Base-by-base conservation (phyloP, 1,139 yeast species). In the Candida pseudoviswanathii region DNA sequence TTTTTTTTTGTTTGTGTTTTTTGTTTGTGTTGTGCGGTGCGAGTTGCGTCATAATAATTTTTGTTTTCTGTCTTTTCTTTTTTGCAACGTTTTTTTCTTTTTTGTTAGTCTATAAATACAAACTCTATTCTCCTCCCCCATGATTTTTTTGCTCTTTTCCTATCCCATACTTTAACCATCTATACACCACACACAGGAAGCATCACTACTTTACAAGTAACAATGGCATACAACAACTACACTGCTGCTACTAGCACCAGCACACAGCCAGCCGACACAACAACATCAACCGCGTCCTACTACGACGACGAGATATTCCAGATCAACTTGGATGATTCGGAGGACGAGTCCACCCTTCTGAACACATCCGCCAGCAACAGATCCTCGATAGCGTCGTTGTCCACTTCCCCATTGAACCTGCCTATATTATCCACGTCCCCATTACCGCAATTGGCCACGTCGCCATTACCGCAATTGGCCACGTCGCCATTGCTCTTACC, bases 51-150 rank as follows among this genome's bases (percentile, higher is more conserved):
- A 22, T 21, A 36, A 22, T 36, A 34, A 34, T 34, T 11, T 34
- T 34, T 36, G 25, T 36, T 21, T 36, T 34, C 21, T 34, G 16
- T 11, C 25, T 36, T 36, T 36, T 36, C n/a, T 36, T 36, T 36
- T 36, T 36, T 36, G 40, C 40, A 36, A 36, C 40, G 40, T 36
- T 36, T 36, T 36, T 21, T 36, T 34, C 24, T 36, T 36, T 36
- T 36, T 36, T 36, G 40, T 36, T 36, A 36, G 40, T 36, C 40
- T 36, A 36, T 36, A 36, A 36, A 36, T 36, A 36, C 40, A 36
- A 36, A 9, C 40, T 36, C 3, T 36, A 36, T 36, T 36, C 40
- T 36, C 40, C 27, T 36, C 40, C 29, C 40, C 40, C 16, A 16
- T 16, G 16, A 16, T 16, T 16, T 16, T 16, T 16, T 16, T 16